These are phyloP conservation scores for Leccinum obscurum DNA, from an alignment of 768 basidiomycete species.

Conservation along the genomic window DNA sequence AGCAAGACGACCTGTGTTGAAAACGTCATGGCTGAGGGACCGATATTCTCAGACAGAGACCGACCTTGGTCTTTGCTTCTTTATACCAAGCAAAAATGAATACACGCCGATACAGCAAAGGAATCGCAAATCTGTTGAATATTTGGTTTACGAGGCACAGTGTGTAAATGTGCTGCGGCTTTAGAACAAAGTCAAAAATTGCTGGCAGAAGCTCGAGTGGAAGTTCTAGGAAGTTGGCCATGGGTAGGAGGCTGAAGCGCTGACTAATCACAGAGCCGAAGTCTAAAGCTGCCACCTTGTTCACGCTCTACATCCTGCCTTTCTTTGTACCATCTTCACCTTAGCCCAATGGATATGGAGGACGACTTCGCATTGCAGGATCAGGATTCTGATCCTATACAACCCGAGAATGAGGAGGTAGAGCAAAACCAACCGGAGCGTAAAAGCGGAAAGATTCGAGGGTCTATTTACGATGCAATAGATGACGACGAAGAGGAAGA, in stretches of 20 bases:
- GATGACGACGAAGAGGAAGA: constrained; percentile 51
- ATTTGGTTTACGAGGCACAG: constrained; percentile 58
- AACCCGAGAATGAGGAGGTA: constrained; percentile 39
- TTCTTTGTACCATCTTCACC: constrained; percentile 33
- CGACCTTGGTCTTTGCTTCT: constrained; percentile 60
- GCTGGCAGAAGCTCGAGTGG: constrained; percentile 65
- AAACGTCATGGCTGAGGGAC: background rate
- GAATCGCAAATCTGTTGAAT: constrained; percentile 52
- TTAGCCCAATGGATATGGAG: constrained; percentile 26
- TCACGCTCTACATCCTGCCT: background rate
- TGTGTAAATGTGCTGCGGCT: constrained; percentile 50
- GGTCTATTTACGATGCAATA: constrained; percentile 38
- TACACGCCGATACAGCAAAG: constrained; percentile 56
- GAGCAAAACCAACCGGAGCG: constrained; percentile 23
- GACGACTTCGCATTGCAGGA: constrained; percentile 37
- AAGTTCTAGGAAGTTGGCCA: constrained; percentile 53
- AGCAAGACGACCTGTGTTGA: constrained; percentile 53
- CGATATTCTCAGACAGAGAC: constrained; percentile 3
- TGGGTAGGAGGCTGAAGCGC: constrained; percentile 31
- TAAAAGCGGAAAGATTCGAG: constrained; percentile 26
- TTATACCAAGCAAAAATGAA: constrained; percentile 73
- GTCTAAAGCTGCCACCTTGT: background rate
- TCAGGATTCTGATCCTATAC: constrained; percentile 29
- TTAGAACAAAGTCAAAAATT: constrained; percentile 51
- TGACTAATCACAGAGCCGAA: constrained; percentile 25